Conservation (phyloP, 108 stramenopile species). For the Pseudonitzschia multiseries region DNA sequence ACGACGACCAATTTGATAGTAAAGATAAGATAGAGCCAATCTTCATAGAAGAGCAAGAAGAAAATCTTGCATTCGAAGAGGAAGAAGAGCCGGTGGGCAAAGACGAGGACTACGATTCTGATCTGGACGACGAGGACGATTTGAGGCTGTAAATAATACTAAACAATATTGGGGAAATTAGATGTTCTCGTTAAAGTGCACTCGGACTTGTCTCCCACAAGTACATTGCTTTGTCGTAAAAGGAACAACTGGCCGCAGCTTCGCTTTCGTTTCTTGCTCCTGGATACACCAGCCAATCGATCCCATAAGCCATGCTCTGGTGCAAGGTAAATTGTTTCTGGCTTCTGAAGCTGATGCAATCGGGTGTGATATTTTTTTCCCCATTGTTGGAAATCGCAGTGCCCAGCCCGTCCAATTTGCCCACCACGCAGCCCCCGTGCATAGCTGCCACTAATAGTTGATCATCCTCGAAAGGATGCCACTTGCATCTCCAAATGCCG, state of each 20-base stretch:
- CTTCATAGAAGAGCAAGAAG: conserved; percentile 7
- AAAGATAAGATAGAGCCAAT: conserved; percentile 12
- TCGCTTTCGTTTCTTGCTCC: conserved; percentile 13
- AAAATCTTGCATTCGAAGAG: not conserved
- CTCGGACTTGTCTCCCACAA: not conserved
- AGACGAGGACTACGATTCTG: not conserved
- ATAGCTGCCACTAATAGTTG: conserved; percentile 74
- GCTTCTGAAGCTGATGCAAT: conserved; percentile 5
- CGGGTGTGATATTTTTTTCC: not conserved
- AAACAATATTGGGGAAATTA: not conserved
- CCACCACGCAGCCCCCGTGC: conserved; percentile 80
- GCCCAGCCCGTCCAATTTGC: conserved; percentile 9
- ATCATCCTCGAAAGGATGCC: conserved; percentile 65
- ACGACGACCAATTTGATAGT: not conserved
- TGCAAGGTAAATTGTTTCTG: conserved; percentile 61
- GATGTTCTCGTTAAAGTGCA: not conserved
- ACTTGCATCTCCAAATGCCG: conserved; percentile 86
- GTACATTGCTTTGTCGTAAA: conserved; percentile 57
- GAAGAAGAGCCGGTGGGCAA: not conserved
- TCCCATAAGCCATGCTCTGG: conserved; percentile 87
- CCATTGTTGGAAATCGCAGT: not conserved
- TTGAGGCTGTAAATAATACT: not conserved
- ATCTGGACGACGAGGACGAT: conserved; percentile 1
- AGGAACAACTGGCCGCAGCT: conserved; percentile 80
- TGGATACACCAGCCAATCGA: conserved; percentile 63